Evolutionary conservation across 371 early-diverging fungal genomes (phyloP), one percentile per base, ranked within the genome.

Genomic region (Mucor circinelloides): DNA sequence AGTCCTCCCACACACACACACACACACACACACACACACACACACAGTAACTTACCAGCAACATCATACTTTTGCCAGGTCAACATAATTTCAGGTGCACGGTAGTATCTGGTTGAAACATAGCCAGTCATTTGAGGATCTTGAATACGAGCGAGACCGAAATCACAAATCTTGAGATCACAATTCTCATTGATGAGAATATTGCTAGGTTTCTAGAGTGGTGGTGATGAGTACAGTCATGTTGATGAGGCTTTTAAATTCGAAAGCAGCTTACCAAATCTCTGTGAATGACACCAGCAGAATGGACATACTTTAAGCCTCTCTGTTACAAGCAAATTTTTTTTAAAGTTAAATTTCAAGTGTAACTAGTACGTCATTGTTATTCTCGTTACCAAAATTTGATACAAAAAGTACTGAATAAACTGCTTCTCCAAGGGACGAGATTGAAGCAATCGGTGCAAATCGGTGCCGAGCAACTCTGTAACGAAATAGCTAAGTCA

Each of bases 81-180:
- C 64, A 99, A 80, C 94, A 99, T 97, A 73, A 99, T 93, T 73
- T 99, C 99, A 31, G 99, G 99, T 17, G 99, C 95, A 73, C 99
- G 93, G 78, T 99, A 99, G 85, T 99, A 99, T 60, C 99, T 86
- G 2, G 99, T 99, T 7, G 97, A 93, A 10, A 98, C 99, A 75
- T 97, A 97, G 28, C 96, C 98, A 17, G 98, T 97, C 94, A 90
- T 95, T 77, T 94, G 93, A 57, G 94, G 89, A 71, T 93, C 95
- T 72, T 92, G 93, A 54, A 95, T 90, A 78, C 98, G 92, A 19
- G 98, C 97, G 58, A 98, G 79, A 19, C 98, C 98, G 81, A 98
- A 97, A 79, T 98, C 98, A 81, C 98, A 98, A 74, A 98, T 97
- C 87, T 95, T 97, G 50, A 97, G 84, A 75, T 97, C 97, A 76